Evolutionary conservation across 345 rosid genomes (phyloP).

Genomic region (Pugionium dolabratum): DNA sequence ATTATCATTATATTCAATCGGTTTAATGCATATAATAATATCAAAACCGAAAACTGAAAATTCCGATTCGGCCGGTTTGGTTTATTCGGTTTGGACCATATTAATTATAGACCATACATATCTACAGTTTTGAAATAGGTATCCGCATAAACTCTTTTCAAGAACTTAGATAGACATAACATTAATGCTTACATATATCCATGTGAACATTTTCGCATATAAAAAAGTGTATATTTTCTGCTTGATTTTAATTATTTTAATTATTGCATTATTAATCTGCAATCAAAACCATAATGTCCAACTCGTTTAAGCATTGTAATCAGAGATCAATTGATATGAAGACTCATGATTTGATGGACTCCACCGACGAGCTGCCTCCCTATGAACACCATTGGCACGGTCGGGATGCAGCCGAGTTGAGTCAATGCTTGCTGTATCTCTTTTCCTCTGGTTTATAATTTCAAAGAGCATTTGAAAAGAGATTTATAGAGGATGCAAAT

Average conservation of each 20-base stretch:
- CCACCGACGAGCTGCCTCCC: no score
- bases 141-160: not conserved
- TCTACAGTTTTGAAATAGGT: not conserved
- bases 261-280: not conserved
- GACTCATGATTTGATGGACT: slow-evolving; percentile 63
- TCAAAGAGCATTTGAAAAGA: no score
- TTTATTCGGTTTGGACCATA: no score
- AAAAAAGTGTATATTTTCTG: not conserved
- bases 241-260: not conserved
- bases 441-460: no score
- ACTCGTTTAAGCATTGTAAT: slow-evolving; percentile 66
- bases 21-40: no score
- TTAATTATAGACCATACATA: no score
- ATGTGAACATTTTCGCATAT: not conserved
- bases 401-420: slow-evolving; percentile 65
- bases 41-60: no score
- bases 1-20: no score
- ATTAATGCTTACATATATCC: not conserved
- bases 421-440: slow-evolving; percentile 49
- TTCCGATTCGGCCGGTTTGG: no score
- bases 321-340: slow-evolving; percentile 72
- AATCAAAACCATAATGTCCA: slow-evolving; percentile 72
- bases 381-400: slow-evolving; percentile 63
- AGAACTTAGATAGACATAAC: slow-evolving; percentile 9
- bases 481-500: no score